Evolutionary conservation across 495 filamentous ascomycete genomes (phyloP).

Genomic region (Talaromyces nanjingensis): DNA sequence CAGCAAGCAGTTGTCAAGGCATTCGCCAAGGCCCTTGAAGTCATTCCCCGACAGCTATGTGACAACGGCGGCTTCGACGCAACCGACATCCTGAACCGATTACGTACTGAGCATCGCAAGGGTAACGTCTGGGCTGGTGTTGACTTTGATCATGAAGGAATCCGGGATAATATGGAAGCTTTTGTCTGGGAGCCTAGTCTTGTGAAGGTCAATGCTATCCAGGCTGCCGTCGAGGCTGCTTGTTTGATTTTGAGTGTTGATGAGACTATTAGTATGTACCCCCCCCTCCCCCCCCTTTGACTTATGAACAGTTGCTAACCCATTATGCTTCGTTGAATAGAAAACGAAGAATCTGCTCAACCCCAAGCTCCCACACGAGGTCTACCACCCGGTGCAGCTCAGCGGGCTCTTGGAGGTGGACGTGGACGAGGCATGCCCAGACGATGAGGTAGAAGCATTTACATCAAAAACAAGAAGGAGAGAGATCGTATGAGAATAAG

Average conservation of each 20-base stretch:
- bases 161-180: slow-evolving; percentile 82
- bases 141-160: slow-evolving; percentile 86
- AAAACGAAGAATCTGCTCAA: slow-evolving; percentile 82
- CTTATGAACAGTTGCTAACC: slow-evolving; percentile 1
- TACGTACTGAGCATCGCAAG: slow-evolving; percentile 90
- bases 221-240: slow-evolving; percentile 88
- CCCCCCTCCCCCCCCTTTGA: slow-evolving; percentile 8
- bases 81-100: slow-evolving; percentile 89
- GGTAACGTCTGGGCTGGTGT: slow-evolving; percentile 91
- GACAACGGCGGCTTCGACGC: slow-evolving; percentile 98
- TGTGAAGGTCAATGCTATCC: slow-evolving; percentile 96
- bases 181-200: slow-evolving; percentile 97
- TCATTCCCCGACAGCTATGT: slow-evolving; percentile 93
- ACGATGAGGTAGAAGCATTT: slow-evolving; percentile 37
- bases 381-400: slow-evolving; percentile 86
- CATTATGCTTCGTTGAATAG: slow-evolving; percentile 20
- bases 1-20: slow-evolving; percentile 96
- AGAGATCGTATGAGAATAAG: neutral
- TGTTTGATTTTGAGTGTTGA: slow-evolving; percentile 95
- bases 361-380: slow-evolving; percentile 71
- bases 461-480: slow-evolving; percentile 15
- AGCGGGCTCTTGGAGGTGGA: slow-evolving; percentile 77
- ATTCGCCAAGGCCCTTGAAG: slow-evolving; percentile 94
- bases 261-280: slow-evolving; percentile 77
- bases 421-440: slow-evolving; percentile 89